Conservation (phyloP, 805 yeast genomes). For the Saccharomycopsis lassenensis region DNA sequence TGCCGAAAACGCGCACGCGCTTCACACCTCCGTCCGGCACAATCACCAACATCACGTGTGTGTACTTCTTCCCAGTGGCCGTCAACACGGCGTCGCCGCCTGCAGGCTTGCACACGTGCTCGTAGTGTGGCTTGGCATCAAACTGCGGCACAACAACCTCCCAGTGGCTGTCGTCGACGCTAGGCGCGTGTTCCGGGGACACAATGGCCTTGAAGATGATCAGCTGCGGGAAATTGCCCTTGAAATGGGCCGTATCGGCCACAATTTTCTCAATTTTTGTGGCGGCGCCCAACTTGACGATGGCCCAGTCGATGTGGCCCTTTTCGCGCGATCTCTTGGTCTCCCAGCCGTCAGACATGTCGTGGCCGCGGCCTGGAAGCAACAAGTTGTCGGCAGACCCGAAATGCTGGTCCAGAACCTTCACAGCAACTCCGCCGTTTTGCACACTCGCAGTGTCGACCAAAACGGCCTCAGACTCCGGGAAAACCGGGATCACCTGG, state of each 20-base stretch:
- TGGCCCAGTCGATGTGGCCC: constrained; percentile 89
- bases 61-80: constrained; percentile 26
- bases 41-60: constrained; percentile 71
- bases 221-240: constrained; percentile 90
- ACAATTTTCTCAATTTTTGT: constrained; percentile 48
- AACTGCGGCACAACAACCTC: constrained; percentile 48
- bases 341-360: constrained; percentile 99
- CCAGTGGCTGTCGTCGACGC: constrained; percentile 45
- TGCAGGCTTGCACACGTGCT: constrained; percentile 41
- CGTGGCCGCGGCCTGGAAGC: constrained; percentile 89
- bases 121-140: constrained; percentile 76
- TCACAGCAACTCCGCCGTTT: constrained; percentile 82
- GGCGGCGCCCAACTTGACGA: constrained; percentile 63
- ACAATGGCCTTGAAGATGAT: constrained; percentile 55
- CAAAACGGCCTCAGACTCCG: constrained; percentile 33
- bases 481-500: constrained; percentile 59
- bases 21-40: constrained; percentile 97
- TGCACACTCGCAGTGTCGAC: constrained; percentile 73
- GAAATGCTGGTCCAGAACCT: constrained; percentile 85
- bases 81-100: constrained; percentile 21
- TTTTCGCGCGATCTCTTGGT: constrained; percentile 77
- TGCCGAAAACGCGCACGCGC: constrained; percentile 76
- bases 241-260: constrained; percentile 86
- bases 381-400: constrained; percentile 84
- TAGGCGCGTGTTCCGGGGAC: constrained; percentile 23